A percentile compares a stretch with the other conserved stretches of the same genome.
phyloP scores from a whole-genome alignment of 768 basidiomycete genomes.

The Lactifluus volemus region DNA sequence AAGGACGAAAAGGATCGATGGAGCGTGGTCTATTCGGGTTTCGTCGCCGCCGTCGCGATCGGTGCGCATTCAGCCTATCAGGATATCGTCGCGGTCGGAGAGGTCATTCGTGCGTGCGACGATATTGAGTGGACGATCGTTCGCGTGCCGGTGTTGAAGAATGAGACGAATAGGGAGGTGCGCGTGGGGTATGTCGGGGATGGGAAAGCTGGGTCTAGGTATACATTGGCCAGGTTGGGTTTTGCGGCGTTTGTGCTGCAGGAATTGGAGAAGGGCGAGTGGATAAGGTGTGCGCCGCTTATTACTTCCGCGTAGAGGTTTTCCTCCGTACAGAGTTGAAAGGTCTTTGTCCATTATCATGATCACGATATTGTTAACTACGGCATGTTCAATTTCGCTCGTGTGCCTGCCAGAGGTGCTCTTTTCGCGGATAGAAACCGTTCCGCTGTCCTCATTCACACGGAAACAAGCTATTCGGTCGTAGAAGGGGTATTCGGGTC shows the following conservation, averaged over 20 bases:
- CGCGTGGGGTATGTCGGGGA: slow-evolving; percentile 65
- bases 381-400: too few species aligned
- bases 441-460: too few species aligned
- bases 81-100: slow-evolving; percentile 58
- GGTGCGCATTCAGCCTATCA: slow-evolving; percentile 52
- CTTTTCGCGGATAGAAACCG: too few species aligned
- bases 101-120: slow-evolving; percentile 41
- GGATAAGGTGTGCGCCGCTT: slow-evolving; percentile 42
- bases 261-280: slow-evolving; percentile 49
- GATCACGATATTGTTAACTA: neutral
- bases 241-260: slow-evolving; percentile 53
- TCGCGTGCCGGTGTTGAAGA: slow-evolving; percentile 55
- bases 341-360: too few species aligned
- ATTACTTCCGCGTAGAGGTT: slow-evolving; percentile 26
- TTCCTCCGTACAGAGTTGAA: neutral
- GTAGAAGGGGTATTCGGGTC: too few species aligned
- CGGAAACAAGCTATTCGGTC: too few species aligned
- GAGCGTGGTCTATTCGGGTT: slow-evolving; percentile 35
- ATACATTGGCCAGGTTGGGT: slow-evolving; percentile 43
- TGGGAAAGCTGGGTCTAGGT: slow-evolving; percentile 33
- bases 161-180: slow-evolving; percentile 36
- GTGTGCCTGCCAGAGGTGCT: too few species aligned
- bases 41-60: slow-evolving; percentile 32
- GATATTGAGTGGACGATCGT: slow-evolving; percentile 62
- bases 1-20: slow-evolving; percentile 51